A percentile compares a stretch with the other conserved stretches of the same genome.
phyloP scores from a whole-genome alignment of 495 filamentous ascomycete species.

The Penicillium cosmopolitanum region DNA sequence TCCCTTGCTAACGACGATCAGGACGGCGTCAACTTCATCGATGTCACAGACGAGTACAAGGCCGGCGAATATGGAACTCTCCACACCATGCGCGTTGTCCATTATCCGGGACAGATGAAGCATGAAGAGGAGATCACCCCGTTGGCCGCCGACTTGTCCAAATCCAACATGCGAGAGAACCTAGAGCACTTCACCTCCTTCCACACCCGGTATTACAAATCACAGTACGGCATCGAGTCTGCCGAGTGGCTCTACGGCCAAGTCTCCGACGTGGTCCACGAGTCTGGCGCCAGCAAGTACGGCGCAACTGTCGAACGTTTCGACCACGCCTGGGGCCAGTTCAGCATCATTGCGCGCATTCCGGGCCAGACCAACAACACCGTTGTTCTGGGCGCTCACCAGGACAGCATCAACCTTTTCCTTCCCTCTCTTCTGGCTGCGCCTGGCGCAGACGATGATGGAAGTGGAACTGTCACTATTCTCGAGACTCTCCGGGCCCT shows the following conservation, averaged over 20 bases:
- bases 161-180: constrained; percentile 76
- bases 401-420: constrained; percentile 89
- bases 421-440: constrained; percentile 80
- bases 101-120: constrained; percentile 69
- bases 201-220: constrained; percentile 91
- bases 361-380: constrained; percentile 86
- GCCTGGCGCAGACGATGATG: constrained; percentile 77
- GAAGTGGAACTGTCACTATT: constrained; percentile 77
- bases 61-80: constrained; percentile 38
- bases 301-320: constrained; percentile 75
- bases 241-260: constrained; percentile 83
- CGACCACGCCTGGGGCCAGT: constrained; percentile 85
- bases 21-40: constrained; percentile 90
- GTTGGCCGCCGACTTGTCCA: constrained; percentile 68
- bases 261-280: constrained; percentile 71
- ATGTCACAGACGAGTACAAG: constrained; percentile 72
- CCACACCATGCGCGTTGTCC: constrained; percentile 34
- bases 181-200: constrained; percentile 79
- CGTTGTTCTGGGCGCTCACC: constrained; percentile 74
- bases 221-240: constrained; percentile 80
- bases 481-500: constrained; percentile 70
- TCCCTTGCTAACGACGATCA: constrained; percentile 33
- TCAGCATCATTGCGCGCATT: constrained; percentile 89
- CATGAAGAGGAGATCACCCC: constrained; percentile 69
- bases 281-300: constrained; percentile 68